Base-by-base conservation (phyloP, 768 basidiomycete species). In the Lanmaoa rubissima region DNA sequence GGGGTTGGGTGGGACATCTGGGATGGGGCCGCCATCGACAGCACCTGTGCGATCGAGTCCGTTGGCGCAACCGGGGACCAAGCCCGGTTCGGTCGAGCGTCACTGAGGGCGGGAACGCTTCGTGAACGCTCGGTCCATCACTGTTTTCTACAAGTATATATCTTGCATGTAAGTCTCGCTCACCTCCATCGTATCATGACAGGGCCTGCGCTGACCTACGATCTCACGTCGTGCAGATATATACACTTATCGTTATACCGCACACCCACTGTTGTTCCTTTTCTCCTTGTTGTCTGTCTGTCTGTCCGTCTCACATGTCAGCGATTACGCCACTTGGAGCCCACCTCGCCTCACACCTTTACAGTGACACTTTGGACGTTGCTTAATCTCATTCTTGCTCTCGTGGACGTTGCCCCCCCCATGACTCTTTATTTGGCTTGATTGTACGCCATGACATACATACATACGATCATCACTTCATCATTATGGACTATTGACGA, bases 41-140 rank as follows among this genome's bases (percentile, higher is more conserved):
- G 55, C 34, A 14, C 57, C 65, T 0, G 45, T 50, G 9, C 58
- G 56, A 14, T 42, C 68, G 34, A 71, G 69, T 44, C 68, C 67
- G 14, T 54, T 69, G 51, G 54, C 61, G 12, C 58, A 63, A 1
- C 26, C 34, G 4, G 54, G n/a, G 34, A 56, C 48, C 2, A 45
- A 11, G 3, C 40, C 47, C 6, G 16, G 31, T 40, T 60, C 58
- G 2, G 47, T 14, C 28, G 46, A n/a, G 4, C 51, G 55, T 36
- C 19, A 12, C 21, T 24, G 21, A 24, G 8, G 5, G 12, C 13
- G 16, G 32, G n/a, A 41, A 32, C n/a, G 35, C 12, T 14, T 59
- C 44, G 34, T 59, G 39, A 38, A 31, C 16, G 2, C 28, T 6
- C 35, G 19, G 26, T n/a, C 36, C 5, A 7, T 24, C 6, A 17